Conservation (phyloP, 2,329 filamentous ascomycete species). For the Cladosporium sp. region DNA sequence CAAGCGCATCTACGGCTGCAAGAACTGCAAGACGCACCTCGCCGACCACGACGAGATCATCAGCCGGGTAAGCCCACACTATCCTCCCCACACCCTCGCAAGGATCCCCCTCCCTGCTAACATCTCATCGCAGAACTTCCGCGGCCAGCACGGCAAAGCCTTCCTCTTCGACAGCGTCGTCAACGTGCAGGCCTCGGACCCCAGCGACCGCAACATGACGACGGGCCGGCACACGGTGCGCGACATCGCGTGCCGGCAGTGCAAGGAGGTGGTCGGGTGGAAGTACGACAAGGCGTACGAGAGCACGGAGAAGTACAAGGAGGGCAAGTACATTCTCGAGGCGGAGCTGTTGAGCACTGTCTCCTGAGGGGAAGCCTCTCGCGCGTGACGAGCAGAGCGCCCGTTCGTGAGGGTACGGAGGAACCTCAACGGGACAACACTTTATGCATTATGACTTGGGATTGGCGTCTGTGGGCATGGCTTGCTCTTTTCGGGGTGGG, state of each 20-base stretch:
- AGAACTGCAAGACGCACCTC: slow-evolving; percentile 90
- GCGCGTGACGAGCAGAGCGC: not conserved
- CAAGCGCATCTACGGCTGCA: slow-evolving; percentile 76
- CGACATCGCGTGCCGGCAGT: slow-evolving; percentile 86
- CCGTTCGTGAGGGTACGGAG: not conserved
- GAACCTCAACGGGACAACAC: not conserved
- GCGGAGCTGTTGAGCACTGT: slow-evolving; percentile 82
- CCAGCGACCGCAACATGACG: slow-evolving; percentile 96
- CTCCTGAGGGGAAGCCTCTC: slow-evolving; percentile 24
- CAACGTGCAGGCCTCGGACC: slow-evolving; percentile 75
- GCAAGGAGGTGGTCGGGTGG: slow-evolving; percentile 91
- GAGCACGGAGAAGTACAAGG: slow-evolving; percentile 90
- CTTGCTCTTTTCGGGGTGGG: too few relatives aligned
- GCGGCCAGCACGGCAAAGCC: slow-evolving; percentile 95
- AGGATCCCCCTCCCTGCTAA: not conserved
- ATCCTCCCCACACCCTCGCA: slow-evolving; percentile 2
- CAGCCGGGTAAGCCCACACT: slow-evolving; percentile 61
- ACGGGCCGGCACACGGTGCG: slow-evolving; percentile 91
- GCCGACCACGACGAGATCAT: slow-evolving; percentile 95
- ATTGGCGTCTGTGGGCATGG: not conserved
- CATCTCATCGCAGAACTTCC: slow-evolving; percentile 68
- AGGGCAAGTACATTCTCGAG: slow-evolving; percentile 96
- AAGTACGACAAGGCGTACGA: slow-evolving; percentile 99
- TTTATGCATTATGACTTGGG: slow-evolving; percentile 3
- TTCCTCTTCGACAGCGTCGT: slow-evolving; percentile 94